Conservation (phyloP, 768 basidiomycete genomes). For the Pleurotus pulmonarius region DNA sequence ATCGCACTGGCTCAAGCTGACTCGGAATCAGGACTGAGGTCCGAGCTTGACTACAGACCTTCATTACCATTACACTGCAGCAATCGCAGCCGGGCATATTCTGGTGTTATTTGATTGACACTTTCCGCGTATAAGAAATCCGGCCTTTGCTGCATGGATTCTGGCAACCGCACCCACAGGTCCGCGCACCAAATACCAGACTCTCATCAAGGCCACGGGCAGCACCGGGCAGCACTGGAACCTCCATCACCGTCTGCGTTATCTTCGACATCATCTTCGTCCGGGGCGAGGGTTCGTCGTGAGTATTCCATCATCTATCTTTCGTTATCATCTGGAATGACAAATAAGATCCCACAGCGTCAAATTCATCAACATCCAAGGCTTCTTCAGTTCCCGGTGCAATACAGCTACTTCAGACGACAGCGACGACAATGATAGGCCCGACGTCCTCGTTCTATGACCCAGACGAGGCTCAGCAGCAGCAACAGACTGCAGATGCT, state of each 20-base stretch:
- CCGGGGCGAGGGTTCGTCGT: constrained; percentile 2
- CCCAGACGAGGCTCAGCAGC: constrained; percentile 28
- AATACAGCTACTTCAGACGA: not conserved
- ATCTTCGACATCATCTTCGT: constrained; percentile 8
- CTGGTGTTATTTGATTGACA: not conserved
- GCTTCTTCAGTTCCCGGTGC: not conserved
- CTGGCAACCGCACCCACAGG: not conserved
- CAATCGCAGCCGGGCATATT: not conserved
- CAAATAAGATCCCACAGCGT: constrained; percentile 5
- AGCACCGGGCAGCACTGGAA: not conserved
- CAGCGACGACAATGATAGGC: constrained; percentile 46
- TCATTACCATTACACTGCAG: not conserved
- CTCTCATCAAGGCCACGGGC: not conserved
- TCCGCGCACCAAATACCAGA: not conserved
- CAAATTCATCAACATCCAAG: constrained; percentile 1
- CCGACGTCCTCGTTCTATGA: constrained; percentile 53
- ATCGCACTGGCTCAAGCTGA: not conserved
- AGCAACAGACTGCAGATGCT: constrained; percentile 11
- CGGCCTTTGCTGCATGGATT: not conserved
- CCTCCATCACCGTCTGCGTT: not conserved
- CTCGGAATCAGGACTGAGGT: not conserved
- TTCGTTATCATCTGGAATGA: not conserved
- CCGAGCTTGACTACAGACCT: not conserved
- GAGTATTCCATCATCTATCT: not conserved
- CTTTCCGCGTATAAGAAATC: not conserved